Evolutionary conservation across 208 protist species (phyloP).

Genomic region (Acanthamoeba triangularis): DNA sequence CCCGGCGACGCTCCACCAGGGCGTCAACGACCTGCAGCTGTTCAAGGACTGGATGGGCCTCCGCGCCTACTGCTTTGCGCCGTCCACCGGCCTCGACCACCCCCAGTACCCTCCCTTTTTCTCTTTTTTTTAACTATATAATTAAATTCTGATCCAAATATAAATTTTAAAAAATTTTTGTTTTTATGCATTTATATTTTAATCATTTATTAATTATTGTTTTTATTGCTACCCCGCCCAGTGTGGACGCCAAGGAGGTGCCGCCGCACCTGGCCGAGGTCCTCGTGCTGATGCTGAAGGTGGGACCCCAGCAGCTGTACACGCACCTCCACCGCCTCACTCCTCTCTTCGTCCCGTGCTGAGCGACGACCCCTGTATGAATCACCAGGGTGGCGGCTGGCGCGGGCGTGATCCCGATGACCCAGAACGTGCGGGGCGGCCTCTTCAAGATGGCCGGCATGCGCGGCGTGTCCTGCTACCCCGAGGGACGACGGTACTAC

Average conservation of each 20-base stretch:
- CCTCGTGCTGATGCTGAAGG: neutral
- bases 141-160: neutral
- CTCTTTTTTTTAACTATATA: no score
- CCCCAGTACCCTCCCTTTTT: neutral
- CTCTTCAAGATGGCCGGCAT: slow-evolving; percentile 49
- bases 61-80: slow-evolving; percentile 12
- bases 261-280: slow-evolving; percentile 12
- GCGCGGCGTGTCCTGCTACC: slow-evolving; percentile 28
- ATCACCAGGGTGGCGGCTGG: neutral
- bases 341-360: neutral
- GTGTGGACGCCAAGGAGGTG: neutral
- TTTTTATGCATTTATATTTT: neutral
- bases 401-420: slow-evolving; percentile 50
- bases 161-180: neutral
- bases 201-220: neutral
- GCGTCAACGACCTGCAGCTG: neutral
- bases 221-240: neutral
- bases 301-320: slow-evolving; percentile 13
- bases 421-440: slow-evolving; percentile 62
- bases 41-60: neutral
- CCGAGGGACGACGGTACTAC: neutral
- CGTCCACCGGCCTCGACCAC: slow-evolving; percentile 15
- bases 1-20: neutral
- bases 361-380: neutral
- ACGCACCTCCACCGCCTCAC: no score